These are phyloP conservation scores for Articulospora tetracladia DNA, from an alignment of 495 filamentous ascomycete genomes.

Conservation along the genomic window DNA sequence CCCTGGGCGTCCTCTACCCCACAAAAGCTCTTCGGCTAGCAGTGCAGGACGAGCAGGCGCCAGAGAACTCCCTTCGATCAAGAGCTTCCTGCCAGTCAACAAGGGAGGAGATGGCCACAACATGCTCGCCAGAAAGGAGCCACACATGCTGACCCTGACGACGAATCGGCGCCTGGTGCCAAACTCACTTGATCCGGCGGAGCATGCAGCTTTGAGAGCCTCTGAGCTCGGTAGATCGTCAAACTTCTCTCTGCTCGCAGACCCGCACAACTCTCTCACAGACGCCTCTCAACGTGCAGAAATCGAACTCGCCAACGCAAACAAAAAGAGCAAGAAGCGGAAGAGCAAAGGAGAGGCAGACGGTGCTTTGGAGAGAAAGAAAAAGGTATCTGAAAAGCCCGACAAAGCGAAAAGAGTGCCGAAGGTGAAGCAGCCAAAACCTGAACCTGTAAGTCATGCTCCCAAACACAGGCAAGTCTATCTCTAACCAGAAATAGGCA, in stretches of 20 bases:
- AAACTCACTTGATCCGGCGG: background rate
- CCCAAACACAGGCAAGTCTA: background rate
- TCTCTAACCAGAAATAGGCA: conserved; percentile 2
- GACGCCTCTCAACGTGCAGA: background rate
- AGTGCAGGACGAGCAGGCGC: background rate
- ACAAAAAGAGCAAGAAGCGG: conserved; percentile 10
- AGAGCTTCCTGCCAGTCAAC: conserved; percentile 19
- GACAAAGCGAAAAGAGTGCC: conserved; percentile 2
- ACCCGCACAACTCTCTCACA: background rate
- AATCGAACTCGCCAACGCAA: background rate
- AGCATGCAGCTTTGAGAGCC: background rate
- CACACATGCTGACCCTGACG: background rate
- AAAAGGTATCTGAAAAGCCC: conserved; percentile 1
- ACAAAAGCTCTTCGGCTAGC: background rate
- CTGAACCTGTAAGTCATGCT: conserved; percentile 5
- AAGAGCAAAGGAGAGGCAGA: conserved; percentile 3
- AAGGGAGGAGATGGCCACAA: background rate
- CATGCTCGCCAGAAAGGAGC: background rate
- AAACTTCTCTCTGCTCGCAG: background rate
- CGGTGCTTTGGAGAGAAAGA: conserved; percentile 1
- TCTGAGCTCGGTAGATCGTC: background rate
- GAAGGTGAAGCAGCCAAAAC: conserved; percentile 12
- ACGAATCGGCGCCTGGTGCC: background rate
- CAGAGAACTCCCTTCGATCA: conserved; percentile 12
- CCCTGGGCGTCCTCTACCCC: background rate